Conservation (phyloP, 176 grass and related monocot genomes). For the Leersia perrieri region DNA sequence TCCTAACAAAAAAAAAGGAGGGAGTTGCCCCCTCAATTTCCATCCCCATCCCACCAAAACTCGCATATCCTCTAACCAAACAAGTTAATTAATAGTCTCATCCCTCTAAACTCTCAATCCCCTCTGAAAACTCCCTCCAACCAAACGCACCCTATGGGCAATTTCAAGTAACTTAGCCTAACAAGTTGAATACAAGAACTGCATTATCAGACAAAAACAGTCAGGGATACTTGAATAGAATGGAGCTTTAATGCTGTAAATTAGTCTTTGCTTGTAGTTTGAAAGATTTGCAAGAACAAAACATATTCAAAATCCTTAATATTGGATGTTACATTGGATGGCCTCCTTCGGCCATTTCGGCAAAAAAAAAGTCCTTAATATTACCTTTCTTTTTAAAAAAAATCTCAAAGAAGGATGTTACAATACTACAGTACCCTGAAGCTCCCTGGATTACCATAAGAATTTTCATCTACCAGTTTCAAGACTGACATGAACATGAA, state of each 20-base stretch:
- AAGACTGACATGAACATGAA: background rate
- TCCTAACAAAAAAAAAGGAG: no score
- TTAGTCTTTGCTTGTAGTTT: background rate
- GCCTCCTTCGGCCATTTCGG: no score
- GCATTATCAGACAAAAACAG: background rate
- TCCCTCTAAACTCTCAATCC: no score
- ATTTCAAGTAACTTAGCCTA: background rate
- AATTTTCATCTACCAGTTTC: background rate
- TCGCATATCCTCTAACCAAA: no score
- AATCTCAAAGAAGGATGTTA: no score
- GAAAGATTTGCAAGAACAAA: background rate
- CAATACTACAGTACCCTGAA: background rate
- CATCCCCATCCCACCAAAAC: no score
- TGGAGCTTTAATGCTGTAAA: background rate
- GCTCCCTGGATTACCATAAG: background rate
- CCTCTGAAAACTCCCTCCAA: no score
- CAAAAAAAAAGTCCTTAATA: background rate
- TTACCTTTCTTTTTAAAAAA: no score
- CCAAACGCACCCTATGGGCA: background rate
- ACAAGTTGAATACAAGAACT: no score
- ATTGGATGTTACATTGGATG: no score
- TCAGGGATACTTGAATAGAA: background rate
- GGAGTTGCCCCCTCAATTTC: no score
- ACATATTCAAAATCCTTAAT: background rate
- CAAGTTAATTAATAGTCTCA: no score